Conservation (phyloP, 768 basidiomycete species). For the Leccinum arenicola region DNA sequence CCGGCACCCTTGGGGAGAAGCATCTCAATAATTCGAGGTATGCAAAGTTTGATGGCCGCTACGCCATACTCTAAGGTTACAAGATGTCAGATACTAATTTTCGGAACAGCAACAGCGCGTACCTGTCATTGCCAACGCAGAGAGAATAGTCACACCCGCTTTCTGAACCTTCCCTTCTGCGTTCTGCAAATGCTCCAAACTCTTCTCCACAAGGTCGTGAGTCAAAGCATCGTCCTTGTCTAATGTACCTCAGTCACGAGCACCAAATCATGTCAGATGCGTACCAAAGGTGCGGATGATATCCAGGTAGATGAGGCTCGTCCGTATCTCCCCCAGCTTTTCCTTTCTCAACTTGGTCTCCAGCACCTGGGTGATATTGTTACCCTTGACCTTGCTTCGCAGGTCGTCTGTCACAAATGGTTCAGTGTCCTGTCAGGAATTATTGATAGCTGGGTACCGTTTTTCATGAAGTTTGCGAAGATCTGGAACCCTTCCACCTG, state of each 20-base stretch:
- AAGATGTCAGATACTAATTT: not conserved
- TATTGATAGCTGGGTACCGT: not conserved
- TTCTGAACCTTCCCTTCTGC: not conserved
- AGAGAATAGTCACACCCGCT: not conserved
- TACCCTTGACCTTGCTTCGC: not conserved
- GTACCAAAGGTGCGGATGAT: not conserved
- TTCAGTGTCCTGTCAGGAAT: not conserved
- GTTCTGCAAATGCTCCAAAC: not conserved
- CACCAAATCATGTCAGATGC: not conserved
- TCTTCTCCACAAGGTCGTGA: not conserved
- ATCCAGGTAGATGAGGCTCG: not conserved
- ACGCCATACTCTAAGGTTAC: not conserved
- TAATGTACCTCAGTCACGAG: not conserved
- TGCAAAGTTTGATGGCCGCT: not conserved
- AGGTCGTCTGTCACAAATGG: not conserved
- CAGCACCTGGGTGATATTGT: not conserved
- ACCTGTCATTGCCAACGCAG: not conserved
- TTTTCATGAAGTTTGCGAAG: not conserved
- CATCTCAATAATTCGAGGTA: not conserved
- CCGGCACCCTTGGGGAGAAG: not conserved
- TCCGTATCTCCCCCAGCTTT: not conserved
- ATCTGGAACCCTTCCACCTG: not conserved
- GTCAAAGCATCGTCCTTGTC: not conserved
- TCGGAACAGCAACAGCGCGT: not conserved
- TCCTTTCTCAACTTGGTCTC: not conserved